Percentiles rank a stretch among this genome's conserved stretches.
These are phyloP conservation scores for Alloteropsis semialata DNA, from an alignment of 176 grass and related monocot species.

Conservation along the genomic window DNA sequence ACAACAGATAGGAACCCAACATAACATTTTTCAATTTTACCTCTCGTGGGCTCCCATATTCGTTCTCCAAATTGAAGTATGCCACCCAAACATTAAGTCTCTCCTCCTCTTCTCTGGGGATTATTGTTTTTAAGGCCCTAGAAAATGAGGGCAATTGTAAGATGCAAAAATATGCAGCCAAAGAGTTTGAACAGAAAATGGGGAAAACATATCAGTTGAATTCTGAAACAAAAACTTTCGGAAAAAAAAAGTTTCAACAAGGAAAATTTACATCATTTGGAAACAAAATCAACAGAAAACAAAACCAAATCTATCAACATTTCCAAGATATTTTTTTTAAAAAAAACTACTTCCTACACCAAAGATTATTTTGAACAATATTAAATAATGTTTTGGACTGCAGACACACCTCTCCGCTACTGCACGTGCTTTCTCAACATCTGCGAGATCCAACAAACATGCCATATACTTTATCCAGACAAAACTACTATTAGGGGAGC, in stretches of 20 bases:
- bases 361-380: background rate
- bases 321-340: too few species aligned
- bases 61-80: constrained; percentile 96
- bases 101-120: constrained; percentile 72
- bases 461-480: constrained; percentile 98
- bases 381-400: background rate
- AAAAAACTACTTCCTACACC: background rate
- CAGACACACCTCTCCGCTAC: constrained; percentile 74
- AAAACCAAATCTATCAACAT: background rate
- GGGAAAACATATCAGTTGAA: background rate
- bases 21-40: constrained; percentile 39
- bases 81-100: constrained; percentile 98
- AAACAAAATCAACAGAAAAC: background rate
- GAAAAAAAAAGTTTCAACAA: background rate
- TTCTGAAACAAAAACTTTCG: background rate
- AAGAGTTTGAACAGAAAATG: background rate
- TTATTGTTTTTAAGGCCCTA: constrained; percentile 94
- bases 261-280: background rate
- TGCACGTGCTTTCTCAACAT: constrained; percentile 75
- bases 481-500: constrained; percentile 86
- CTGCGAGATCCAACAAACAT: constrained; percentile 71
- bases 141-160: constrained; percentile 16
- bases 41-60: constrained; percentile 84
- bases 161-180: background rate
- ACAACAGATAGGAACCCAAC: background rate